These are phyloP conservation scores for Epithemia pelagica DNA, from an alignment of 108 stramenopile genomes.

Conservation along the genomic window DNA sequence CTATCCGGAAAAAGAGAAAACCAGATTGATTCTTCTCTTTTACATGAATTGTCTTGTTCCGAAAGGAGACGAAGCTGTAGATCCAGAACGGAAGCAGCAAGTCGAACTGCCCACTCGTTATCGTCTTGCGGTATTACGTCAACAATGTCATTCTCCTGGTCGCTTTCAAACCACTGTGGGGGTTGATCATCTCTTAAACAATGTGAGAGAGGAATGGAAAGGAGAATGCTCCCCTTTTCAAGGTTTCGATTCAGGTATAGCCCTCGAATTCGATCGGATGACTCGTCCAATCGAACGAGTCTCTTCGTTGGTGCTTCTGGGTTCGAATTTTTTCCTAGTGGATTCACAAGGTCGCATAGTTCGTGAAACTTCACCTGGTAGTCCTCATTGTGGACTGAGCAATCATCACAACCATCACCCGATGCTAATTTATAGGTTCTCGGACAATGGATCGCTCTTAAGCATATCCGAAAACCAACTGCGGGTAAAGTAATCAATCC, in stretches of 20 bases:
- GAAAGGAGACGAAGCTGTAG: constrained; percentile 12
- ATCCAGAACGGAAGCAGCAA: constrained; percentile 57
- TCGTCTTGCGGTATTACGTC: constrained; percentile 4
- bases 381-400: too few relatives aligned
- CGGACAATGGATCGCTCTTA: too few relatives aligned
- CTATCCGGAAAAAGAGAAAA: constrained; percentile 45
- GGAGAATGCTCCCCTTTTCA: constrained; percentile 33
- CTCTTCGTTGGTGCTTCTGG: too few relatives aligned
- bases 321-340: too few relatives aligned
- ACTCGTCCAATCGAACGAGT: neutral
- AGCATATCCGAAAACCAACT: too few relatives aligned
- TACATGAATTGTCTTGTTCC: constrained; percentile 18
- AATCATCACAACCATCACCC: too few relatives aligned
- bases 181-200: constrained; percentile 64
- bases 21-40: constrained; percentile 26
- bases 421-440: too few relatives aligned
- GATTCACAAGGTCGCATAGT: too few relatives aligned
- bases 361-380: too few relatives aligned
- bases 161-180: constrained; percentile 17
- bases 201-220: constrained; percentile 48
- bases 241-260: constrained; percentile 29
- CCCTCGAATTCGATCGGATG: constrained; percentile 33
- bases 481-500: too few relatives aligned
- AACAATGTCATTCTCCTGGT: neutral
- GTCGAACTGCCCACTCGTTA: constrained; percentile 53